Percentiles rank a stretch among this genome's conserved stretches.
Evolutionary conservation across 1,139 yeast genomes (phyloP).

Genomic region (Blastobotrys persicus): DNA sequence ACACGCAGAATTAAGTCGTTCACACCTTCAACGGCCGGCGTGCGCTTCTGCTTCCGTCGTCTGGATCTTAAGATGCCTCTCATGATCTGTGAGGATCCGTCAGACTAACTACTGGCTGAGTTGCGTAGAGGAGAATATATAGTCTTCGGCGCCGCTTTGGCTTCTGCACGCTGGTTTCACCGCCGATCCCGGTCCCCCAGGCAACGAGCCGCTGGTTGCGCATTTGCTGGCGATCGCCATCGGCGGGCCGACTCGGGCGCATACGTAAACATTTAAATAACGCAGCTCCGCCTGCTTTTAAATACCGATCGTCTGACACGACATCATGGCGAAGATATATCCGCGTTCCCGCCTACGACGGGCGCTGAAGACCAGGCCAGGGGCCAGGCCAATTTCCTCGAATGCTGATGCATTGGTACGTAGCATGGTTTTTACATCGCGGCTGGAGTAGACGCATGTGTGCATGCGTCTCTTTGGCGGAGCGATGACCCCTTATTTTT

Average conservation of each 20-base stretch:
- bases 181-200: conserved; percentile 2
- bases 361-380: conserved; percentile 10
- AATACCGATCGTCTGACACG: too few relatives aligned
- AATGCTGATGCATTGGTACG: background rate
- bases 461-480: background rate
- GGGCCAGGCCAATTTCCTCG: background rate
- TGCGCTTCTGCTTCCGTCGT: background rate
- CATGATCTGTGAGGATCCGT: conserved; percentile 6
- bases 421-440: background rate
- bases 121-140: background rate
- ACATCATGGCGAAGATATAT: conserved; percentile 7
- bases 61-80: conserved; percentile 10
- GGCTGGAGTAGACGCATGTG: background rate
- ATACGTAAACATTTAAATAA: too few relatives aligned
- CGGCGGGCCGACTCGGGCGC: background rate
- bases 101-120: background rate
- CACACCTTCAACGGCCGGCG: conserved; percentile 13
- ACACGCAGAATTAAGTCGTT: conserved; percentile 16
- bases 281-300: too few relatives aligned
- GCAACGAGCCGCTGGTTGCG: background rate
- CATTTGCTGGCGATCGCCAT: background rate
- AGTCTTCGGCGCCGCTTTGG: background rate
- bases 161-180: conserved; percentile 2
- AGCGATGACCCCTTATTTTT: background rate
- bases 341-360: conserved; percentile 7